Evolutionary conservation across 495 filamentous ascomycete species (phyloP).

Genomic region (Jackrogersella minutella): DNA sequence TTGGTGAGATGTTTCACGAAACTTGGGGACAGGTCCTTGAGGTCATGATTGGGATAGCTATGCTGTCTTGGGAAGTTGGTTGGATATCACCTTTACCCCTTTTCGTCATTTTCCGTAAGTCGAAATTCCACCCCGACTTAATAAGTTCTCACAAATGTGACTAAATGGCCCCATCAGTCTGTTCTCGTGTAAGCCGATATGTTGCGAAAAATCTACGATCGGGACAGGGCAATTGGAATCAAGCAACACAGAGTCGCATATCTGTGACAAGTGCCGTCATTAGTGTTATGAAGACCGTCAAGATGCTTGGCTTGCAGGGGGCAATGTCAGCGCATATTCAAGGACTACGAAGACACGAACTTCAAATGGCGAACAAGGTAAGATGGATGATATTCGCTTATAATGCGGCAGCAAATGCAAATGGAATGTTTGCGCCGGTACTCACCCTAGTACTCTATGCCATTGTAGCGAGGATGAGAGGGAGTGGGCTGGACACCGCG

Average conservation of each 20-base stretch:
- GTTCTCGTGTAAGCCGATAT: slow-evolving; percentile 52
- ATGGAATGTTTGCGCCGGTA: slow-evolving; percentile 54
- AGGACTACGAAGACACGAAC: slow-evolving; percentile 61
- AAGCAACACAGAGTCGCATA: slow-evolving; percentile 62
- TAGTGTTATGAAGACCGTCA: slow-evolving; percentile 66
- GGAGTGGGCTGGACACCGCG: slow-evolving; percentile 36
- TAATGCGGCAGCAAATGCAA: slow-evolving; percentile 52
- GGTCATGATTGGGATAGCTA: slow-evolving; percentile 64
- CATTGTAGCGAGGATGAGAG: slow-evolving; percentile 34
- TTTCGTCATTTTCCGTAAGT: slow-evolving; percentile 61
- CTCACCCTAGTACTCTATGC: slow-evolving; percentile 52
- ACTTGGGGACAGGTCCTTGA: slow-evolving; percentile 63
- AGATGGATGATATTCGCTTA: slow-evolving; percentile 56
- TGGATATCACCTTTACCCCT: slow-evolving; percentile 64
- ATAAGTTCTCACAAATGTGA: not conserved
- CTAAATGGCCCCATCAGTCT: slow-evolving; percentile 38
- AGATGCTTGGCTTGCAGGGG: slow-evolving; percentile 67
- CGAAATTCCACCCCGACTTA: not conserved
- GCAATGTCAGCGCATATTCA: slow-evolving; percentile 54
- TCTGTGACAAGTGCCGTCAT: slow-evolving; percentile 61
- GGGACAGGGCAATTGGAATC: slow-evolving; percentile 59
- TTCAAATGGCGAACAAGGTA: slow-evolving; percentile 63
- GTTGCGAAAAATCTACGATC: slow-evolving; percentile 57
- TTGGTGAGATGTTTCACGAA: slow-evolving; percentile 50
- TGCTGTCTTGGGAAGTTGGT: slow-evolving; percentile 66